Conservation (phyloP, 805 yeast species). For the Candida quercuum region DNA sequence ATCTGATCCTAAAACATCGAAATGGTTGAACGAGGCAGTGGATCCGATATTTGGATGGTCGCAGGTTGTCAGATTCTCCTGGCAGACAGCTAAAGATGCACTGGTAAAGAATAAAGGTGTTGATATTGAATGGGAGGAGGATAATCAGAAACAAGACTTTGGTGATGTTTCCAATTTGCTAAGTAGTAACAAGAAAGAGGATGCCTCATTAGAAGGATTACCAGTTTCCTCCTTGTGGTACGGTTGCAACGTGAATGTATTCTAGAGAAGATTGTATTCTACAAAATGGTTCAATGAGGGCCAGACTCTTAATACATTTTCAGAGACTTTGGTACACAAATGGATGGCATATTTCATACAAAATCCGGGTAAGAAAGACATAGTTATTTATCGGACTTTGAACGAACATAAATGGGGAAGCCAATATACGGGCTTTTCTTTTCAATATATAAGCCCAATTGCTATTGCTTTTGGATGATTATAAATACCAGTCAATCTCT, state of each 20-base stretch:
- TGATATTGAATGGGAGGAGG: slow-evolving; percentile 56
- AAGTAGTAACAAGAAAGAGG: background rate
- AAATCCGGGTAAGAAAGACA: too few species aligned
- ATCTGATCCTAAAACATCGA: slow-evolving; percentile 80
- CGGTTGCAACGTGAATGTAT: background rate
- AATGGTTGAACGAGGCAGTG: slow-evolving; percentile 61
- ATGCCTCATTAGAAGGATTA: slow-evolving; percentile 8
- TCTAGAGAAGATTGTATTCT: too few species aligned
- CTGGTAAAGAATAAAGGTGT: slow-evolving; percentile 47
- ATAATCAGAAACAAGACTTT: slow-evolving; percentile 26
- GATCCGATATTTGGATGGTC: slow-evolving; percentile 87
- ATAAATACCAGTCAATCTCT: too few species aligned
- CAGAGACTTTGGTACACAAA: too few species aligned
- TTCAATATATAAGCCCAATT: too few species aligned
- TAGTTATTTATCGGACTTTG: too few species aligned
- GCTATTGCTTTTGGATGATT: too few species aligned
- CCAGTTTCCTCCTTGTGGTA: slow-evolving; percentile 24
- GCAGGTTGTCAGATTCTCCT: slow-evolving; percentile 69
- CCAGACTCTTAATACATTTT: too few species aligned
- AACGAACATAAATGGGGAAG: too few species aligned
- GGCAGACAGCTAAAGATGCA: slow-evolving; percentile 88
- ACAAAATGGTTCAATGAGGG: too few species aligned
- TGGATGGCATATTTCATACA: too few species aligned
- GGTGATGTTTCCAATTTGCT: slow-evolving; percentile 18
- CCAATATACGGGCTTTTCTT: too few species aligned